Percentiles rank a stretch among this genome's conserved stretches.
These are phyloP conservation scores for Syzygium grande DNA, from an alignment of 345 rosid genomes.

Conservation along the genomic window DNA sequence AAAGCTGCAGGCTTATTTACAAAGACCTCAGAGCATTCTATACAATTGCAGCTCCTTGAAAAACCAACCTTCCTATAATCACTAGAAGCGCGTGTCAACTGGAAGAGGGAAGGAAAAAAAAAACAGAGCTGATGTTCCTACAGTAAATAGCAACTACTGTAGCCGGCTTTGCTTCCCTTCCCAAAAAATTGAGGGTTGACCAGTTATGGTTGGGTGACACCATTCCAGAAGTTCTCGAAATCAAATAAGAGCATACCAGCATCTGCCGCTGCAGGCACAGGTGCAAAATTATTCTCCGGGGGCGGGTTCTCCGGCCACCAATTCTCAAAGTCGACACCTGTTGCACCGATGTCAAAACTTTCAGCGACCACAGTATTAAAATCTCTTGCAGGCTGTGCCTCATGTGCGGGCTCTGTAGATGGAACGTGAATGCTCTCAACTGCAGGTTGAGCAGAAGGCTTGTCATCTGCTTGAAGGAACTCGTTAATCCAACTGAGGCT, in stretches of 20 bases:
- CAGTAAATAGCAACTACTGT: background rate
- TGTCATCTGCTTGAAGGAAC: background rate
- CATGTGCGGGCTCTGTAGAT: background rate
- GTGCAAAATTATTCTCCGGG: constrained; percentile 6
- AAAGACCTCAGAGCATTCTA: background rate
- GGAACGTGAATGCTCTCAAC: background rate
- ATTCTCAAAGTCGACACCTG: constrained; percentile 8
- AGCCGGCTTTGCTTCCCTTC: background rate
- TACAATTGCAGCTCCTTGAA: background rate
- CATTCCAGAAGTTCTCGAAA: constrained; percentile 31
- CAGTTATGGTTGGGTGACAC: constrained; percentile 9
- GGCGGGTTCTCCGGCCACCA: constrained; percentile 15
- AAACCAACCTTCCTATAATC: background rate
- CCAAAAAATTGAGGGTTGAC: background rate
- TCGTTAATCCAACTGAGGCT: background rate
- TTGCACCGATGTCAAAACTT: background rate
- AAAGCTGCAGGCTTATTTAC: background rate
- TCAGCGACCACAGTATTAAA: constrained; percentile 6
- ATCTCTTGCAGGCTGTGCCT: constrained; percentile 1
- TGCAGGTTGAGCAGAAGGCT: background rate
- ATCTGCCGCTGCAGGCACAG: constrained; percentile 16
- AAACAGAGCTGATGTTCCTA: background rate
- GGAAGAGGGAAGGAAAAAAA: background rate
- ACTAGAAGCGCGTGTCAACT: background rate
- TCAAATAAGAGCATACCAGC: constrained; percentile 25